Base-by-base conservation (phyloP, 768 basidiomycete species). In the Pleurotus sapidus region DNA sequence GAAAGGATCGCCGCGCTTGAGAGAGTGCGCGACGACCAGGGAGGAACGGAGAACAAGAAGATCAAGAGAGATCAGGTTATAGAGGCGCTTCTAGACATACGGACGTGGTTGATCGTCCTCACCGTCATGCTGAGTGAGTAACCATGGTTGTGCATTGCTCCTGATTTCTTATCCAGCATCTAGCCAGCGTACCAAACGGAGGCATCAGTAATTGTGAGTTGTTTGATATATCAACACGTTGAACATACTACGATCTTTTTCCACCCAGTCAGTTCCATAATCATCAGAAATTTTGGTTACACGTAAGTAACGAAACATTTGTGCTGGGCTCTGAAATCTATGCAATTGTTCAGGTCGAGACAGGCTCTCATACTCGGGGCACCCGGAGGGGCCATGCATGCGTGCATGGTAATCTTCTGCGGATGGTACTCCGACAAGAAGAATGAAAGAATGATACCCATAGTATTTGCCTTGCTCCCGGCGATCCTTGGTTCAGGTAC, bases 341-440 rank as follows among this genome's bases (percentile, higher is more conserved):
- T 27, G 27, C 2, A 6, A 20, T 53, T 11, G 2, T 5, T 7
- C 25, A 85, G 83, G 9, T 80, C 86, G 5, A 81, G 76, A 64
- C 83, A 86, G 64, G 81, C 85, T 0, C 69, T 88, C 14, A 86
- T 87, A 40, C 63, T 86, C 24, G 77, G 77, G 3, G 84, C 86
- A 0, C 86, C 84, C 2, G 77, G 67, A 18, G 87, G 86, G 3
- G 74, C 70, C 7, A 66, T 88, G 23, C 78, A 74, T 3, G 75
- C 83, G 0, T 42, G 69, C 3, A 84, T 73, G 58, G 77, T 80
- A 2, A 59, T 86, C 15, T 62, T 76, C 4, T 85, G 83, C 59
- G 84, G 84, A 3, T 87, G 82, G 79, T 84, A 84, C 64, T 84
- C 86, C 0, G 87, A 87, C 62, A 81, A 71, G 67, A 86, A 80